These are phyloP conservation scores for Boletus vermiculosoides DNA, from an alignment of 768 basidiomycete genomes.

Conservation along the genomic window DNA sequence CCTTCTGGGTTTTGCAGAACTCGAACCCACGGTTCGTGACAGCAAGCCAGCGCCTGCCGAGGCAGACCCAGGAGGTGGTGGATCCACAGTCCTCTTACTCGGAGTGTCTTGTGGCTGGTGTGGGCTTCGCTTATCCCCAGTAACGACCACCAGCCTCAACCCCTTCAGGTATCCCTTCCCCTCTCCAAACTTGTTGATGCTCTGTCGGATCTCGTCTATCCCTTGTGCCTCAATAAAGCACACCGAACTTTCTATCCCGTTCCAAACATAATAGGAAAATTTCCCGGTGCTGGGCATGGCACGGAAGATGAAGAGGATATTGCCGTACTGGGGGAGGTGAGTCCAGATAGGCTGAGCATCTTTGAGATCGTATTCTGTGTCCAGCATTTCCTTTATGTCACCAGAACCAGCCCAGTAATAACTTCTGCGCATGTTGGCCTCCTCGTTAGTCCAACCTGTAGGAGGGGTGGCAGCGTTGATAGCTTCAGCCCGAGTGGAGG, in stretches of 20 bases:
- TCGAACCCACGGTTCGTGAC: too few species aligned
- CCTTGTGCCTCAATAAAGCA: background rate
- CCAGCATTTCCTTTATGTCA: background rate
- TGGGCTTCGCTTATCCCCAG: too few species aligned
- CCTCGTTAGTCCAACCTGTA: conserved; percentile 1
- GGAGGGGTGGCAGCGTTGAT: background rate
- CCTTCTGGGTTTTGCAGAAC: too few species aligned
- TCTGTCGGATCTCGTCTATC: background rate
- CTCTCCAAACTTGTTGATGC: background rate
- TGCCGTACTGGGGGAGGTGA: background rate
- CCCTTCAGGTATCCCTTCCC: background rate
- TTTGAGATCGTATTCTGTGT: background rate
- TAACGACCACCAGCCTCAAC: background rate
- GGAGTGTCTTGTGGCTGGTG: too few species aligned
- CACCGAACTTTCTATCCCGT: background rate
- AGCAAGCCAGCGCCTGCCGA: too few species aligned
- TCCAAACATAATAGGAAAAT: conserved; percentile 2
- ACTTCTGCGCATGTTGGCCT: background rate
- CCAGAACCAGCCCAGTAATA: conserved; percentile 1
- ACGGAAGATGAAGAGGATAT: conserved; percentile 4
- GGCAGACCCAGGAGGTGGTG: too few species aligned
- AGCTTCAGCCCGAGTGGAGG: background rate
- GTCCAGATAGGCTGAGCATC: background rate
- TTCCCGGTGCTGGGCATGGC: background rate
- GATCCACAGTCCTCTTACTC: too few species aligned